Evolutionary conservation across 345 rosid genomes (phyloP), one percentile per base, ranked within the genome.

Genomic region (Acer campestre): DNA sequence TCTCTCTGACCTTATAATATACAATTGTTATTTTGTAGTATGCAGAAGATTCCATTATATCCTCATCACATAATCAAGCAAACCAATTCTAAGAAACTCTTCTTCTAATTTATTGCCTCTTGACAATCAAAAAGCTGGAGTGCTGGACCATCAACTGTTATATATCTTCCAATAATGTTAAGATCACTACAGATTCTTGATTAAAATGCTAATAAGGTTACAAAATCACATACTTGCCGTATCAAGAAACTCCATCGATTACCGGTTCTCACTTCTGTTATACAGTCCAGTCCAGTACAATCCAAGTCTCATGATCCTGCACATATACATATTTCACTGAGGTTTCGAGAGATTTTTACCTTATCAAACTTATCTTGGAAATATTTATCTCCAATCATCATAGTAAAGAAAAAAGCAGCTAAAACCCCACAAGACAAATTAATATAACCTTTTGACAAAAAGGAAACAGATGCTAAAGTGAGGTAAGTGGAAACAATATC

Each of bases 371-470:
- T 7, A 11, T 5, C 49, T 17, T 18, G 75, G 64, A 56, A 31
- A 56, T 38, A 72, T 40, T 40, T 66, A 38, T 2, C 51, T 74
- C 40, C 61, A 70, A 66, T 9, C 46, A 63, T 59, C 38, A 48
- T 46, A 58, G 68, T 70, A 27, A 58, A 56, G 2, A 48, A 3
- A 3, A 63, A 73, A 35, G 49, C 2, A 71, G 31, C 2, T 48
- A 55, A 56, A 75, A 70, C 48, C 81, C 82, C 85, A 68, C 80
- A 80, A 68, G 77, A 44, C 62, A 78, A 23, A 40, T 67, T 71
- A 13, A 38, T 22, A 40, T 12, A n/a, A 49, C 67, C n/a, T 31
- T 74, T 51, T 17, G 79, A 84, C 81, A 81, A 80, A 74, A 80
- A 73, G 71, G 31, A 66, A 55, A 56, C 64, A 53, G 58, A 16